phyloP scores from a whole-genome alignment of 495 filamentous ascomycete species.

The Neurospora tetrasperma region DNA sequence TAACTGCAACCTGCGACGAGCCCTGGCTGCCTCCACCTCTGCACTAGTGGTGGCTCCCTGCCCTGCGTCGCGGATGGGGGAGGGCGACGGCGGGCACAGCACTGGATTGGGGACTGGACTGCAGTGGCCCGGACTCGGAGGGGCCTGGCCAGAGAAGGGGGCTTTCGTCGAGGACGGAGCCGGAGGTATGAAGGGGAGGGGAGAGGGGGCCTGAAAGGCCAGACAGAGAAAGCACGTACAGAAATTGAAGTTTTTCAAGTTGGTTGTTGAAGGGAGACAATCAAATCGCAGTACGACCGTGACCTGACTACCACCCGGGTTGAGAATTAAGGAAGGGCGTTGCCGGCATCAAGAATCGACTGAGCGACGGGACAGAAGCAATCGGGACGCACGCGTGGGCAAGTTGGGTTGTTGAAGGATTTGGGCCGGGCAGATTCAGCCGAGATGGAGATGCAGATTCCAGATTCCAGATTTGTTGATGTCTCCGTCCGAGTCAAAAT shows the following conservation, averaged over 20 bases:
- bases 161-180: not conserved
- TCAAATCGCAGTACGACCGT: not conserved
- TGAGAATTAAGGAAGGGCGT: not conserved
- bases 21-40: not conserved
- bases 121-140: not conserved
- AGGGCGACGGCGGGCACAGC: not conserved
- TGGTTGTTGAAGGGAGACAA: not conserved
- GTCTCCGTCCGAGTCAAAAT: not conserved
- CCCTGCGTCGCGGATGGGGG: not conserved
- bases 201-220: too few species aligned
- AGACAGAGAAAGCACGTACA: not conserved
- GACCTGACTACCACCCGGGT: not conserved
- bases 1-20: not conserved
- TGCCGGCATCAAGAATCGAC: not conserved
- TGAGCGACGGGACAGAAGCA: not conserved
- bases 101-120: not conserved
- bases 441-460: not conserved
- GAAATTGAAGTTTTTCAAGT: not conserved
- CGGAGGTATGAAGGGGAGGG: too few species aligned
- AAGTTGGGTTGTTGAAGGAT: not conserved
- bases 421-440: not conserved
- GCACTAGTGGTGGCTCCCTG: not conserved
- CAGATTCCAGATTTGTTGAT: not conserved
- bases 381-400: not conserved
- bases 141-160: not conserved